Conservation (phyloP, 2,329 filamentous ascomycete genomes). For the Neonectria neomacrospora region DNA sequence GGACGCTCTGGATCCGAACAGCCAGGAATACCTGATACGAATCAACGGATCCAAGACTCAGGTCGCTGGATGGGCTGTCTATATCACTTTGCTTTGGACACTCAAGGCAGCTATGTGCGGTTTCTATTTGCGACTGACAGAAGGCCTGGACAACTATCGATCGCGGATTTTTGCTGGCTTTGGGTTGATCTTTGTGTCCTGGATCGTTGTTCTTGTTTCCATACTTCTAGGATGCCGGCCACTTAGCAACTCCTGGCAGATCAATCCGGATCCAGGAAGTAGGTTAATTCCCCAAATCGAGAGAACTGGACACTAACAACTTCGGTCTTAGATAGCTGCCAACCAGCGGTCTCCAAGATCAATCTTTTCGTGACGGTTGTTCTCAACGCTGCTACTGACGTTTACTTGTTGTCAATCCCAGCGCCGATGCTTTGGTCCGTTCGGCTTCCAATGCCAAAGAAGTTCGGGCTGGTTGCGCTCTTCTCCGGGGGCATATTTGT, state of each 20-base stretch:
- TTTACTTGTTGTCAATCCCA: slow-evolving; percentile 66
- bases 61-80: slow-evolving; percentile 62
- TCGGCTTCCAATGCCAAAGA: slow-evolving; percentile 46
- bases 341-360: slow-evolving; percentile 59
- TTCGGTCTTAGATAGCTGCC: slow-evolving; percentile 51
- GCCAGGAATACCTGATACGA: slow-evolving; percentile 54
- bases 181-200: slow-evolving; percentile 57
- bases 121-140: slow-evolving; percentile 63
- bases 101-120: slow-evolving; percentile 64
- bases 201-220: slow-evolving; percentile 57
- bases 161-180: slow-evolving; percentile 58
- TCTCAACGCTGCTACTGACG: slow-evolving; percentile 63
- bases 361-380: slow-evolving; percentile 60
- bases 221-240: slow-evolving; percentile 64
- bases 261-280: slow-evolving; percentile 66
- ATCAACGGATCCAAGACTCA: slow-evolving; percentile 62
- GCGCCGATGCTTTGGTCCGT: slow-evolving; percentile 58
- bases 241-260: slow-evolving; percentile 66
- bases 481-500: slow-evolving; percentile 53
- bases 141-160: slow-evolving; percentile 30
- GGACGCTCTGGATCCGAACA: slow-evolving; percentile 51
- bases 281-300: slow-evolving; percentile 39
- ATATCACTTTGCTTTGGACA: slow-evolving; percentile 60
- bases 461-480: slow-evolving; percentile 49
- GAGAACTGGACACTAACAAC: slow-evolving; percentile 13